Conservation (phyloP, 192 early-diverging fungal species). For the Jimgerdemannia lactiflua region DNA sequence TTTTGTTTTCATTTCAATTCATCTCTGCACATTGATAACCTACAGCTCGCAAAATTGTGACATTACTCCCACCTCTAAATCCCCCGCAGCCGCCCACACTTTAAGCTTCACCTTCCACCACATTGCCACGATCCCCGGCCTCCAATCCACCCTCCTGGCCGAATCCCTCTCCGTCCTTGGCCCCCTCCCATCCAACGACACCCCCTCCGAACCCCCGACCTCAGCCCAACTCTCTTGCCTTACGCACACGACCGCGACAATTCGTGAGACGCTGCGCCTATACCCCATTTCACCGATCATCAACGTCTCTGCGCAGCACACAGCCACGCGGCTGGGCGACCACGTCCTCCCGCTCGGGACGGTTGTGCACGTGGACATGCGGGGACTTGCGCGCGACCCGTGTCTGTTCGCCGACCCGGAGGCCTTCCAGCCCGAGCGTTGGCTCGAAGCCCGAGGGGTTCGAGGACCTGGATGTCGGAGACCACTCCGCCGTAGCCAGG, state of each 20-base stretch:
- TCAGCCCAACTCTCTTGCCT: background rate
- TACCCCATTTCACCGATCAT: slow-evolving; percentile 6
- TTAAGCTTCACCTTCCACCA: slow-evolving; percentile 34
- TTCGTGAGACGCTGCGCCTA: slow-evolving; percentile 21
- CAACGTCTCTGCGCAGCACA: background rate
- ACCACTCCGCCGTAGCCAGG: background rate
- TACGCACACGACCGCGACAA: slow-evolving; percentile 4
- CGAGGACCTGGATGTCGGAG: background rate
- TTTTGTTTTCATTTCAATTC: no score
- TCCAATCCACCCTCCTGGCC: slow-evolving; percentile 34
- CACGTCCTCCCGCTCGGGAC: slow-evolving; percentile 40
- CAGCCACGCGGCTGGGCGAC: slow-evolving; percentile 14
- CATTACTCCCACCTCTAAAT: no score
- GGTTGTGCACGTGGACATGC: background rate
- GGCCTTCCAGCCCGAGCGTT: slow-evolving; percentile 29
- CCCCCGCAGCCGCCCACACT: slow-evolving; percentile 42
- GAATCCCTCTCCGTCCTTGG: slow-evolving; percentile 30
- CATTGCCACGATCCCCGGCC: slow-evolving; percentile 35
- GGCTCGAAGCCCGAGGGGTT: background rate
- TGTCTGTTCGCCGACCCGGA: slow-evolving; percentile 18
- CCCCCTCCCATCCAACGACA: no score
- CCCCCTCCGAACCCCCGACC: no score
- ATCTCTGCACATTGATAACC: no score
- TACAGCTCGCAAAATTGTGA: no score
- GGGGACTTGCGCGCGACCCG: background rate